Conservation (phyloP, 2,329 filamentous ascomycete species). For the Bimuria novae-zelandiae region DNA sequence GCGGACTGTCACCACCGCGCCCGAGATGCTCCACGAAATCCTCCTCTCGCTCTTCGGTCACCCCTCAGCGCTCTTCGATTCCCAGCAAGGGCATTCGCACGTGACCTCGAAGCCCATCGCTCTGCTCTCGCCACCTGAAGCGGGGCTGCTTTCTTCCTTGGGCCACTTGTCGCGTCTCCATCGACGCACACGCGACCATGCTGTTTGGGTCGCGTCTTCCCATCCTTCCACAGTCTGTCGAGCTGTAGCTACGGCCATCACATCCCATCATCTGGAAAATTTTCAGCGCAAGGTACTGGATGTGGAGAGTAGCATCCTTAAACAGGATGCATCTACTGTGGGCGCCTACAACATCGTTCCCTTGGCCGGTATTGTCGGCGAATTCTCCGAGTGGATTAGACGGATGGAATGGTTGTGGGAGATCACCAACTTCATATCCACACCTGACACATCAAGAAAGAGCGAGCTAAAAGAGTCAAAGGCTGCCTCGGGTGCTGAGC, state of each 20-base stretch:
- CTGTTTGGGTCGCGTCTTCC: slow-evolving; percentile 67
- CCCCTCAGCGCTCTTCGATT: slow-evolving; percentile 81
- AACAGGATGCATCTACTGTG: slow-evolving; percentile 76
- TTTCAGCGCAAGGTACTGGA: slow-evolving; percentile 86
- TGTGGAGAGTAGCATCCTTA: slow-evolving; percentile 79
- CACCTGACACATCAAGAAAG: slow-evolving; percentile 28
- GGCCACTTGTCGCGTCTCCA: slow-evolving; percentile 80
- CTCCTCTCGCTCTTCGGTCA: slow-evolving; percentile 94
- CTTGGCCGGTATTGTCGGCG: slow-evolving; percentile 78
- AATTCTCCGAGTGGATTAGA: slow-evolving; percentile 86
- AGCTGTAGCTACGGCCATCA: slow-evolving; percentile 80
- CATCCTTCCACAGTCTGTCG: slow-evolving; percentile 85
- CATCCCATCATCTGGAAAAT: slow-evolving; percentile 71
- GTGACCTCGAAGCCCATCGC: slow-evolving; percentile 46
- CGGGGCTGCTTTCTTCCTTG: slow-evolving; percentile 76
- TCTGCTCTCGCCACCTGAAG: slow-evolving; percentile 75
- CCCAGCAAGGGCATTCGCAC: slow-evolving; percentile 48
- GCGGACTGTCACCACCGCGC: slow-evolving; percentile 20
- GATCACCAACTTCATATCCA: slow-evolving; percentile 70
- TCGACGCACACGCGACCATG: slow-evolving; percentile 69
- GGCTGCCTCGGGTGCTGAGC: slow-evolving; percentile 66
- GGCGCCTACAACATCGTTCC: slow-evolving; percentile 94
- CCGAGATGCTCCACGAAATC: slow-evolving; percentile 92
- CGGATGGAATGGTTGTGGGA: slow-evolving; percentile 85
- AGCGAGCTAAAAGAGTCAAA: slow-evolving; percentile 18